phyloP scores from a whole-genome alignment of 768 basidiomycete species.

The Aureoboletus auriporus region DNA sequence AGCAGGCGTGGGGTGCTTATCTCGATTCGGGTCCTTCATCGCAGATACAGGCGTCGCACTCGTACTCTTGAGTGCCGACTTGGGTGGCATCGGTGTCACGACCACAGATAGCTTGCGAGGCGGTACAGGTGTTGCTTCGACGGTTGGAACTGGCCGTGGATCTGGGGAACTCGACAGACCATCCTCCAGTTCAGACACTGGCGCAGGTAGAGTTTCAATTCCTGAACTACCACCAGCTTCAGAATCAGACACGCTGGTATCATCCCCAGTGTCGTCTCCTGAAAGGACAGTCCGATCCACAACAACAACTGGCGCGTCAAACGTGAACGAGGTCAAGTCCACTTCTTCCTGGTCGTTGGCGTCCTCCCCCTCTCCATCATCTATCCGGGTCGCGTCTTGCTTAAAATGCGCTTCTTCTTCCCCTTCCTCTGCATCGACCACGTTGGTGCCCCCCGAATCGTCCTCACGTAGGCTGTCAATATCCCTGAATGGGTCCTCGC shows the following conservation, averaged over 20 bases:
- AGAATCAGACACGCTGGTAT: slow-evolving; percentile 40
- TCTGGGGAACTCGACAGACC: slow-evolving; percentile 22
- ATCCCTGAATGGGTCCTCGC: slow-evolving; percentile 89
- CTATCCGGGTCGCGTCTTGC: slow-evolving; percentile 36
- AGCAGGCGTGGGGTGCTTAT: slow-evolving; percentile 54
- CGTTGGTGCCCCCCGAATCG: slow-evolving; percentile 31
- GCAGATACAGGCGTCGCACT: slow-evolving; percentile 55
- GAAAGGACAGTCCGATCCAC: slow-evolving; percentile 48
- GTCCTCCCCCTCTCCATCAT: slow-evolving; percentile 42
- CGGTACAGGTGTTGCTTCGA: slow-evolving; percentile 20
- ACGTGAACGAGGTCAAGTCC: slow-evolving; percentile 67
- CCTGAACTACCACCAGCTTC: slow-evolving; percentile 21
- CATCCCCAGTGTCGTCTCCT: slow-evolving; percentile 28
- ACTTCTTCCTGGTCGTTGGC: slow-evolving; percentile 62
- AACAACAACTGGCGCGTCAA: slow-evolving; percentile 57
- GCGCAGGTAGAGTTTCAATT: slow-evolving; percentile 6
- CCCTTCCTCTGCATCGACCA: slow-evolving; percentile 9
- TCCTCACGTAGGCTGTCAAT: slow-evolving; percentile 83
- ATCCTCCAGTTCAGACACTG: slow-evolving; percentile 35
- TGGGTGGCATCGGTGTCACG: slow-evolving; percentile 31
- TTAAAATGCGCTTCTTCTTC: slow-evolving; percentile 14
- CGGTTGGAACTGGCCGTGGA: background rate
- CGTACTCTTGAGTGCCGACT: slow-evolving; percentile 40
- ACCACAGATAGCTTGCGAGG: slow-evolving; percentile 9
- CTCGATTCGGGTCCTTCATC: slow-evolving; percentile 48